phyloP scores from a whole-genome alignment of 805 yeast genomes.

The Kazachstania psychrophila region DNA sequence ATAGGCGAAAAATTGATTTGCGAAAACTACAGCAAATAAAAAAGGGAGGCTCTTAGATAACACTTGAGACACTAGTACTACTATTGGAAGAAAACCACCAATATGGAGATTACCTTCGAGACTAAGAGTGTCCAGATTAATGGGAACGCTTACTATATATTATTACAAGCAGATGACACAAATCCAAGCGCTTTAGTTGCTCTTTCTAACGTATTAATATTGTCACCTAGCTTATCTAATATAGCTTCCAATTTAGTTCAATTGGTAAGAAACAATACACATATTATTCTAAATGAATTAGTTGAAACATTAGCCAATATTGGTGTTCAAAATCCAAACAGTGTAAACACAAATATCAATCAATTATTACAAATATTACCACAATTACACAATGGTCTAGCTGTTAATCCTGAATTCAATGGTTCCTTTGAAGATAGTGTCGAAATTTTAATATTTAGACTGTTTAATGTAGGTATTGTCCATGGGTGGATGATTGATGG shows the following conservation, averaged over 20 bases:
- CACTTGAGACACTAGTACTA: too few relatives aligned
- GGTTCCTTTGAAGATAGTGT: conserved; percentile 48
- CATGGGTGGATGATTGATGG: conserved; percentile 81
- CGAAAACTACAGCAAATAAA: too few relatives aligned
- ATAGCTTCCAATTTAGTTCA: conserved; percentile 17
- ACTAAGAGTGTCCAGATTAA: conserved; percentile 29
- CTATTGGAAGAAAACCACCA: background rate
- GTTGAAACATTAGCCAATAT: conserved; percentile 44
- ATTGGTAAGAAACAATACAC: conserved; percentile 25
- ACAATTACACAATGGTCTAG: conserved; percentile 56
- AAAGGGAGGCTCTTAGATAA: background rate
- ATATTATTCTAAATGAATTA: conserved; percentile 34
- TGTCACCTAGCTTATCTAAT: conserved; percentile 32
- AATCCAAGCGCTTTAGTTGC: conserved; percentile 90
- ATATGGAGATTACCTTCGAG: conserved; percentile 16
- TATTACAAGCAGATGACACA: conserved; percentile 48
- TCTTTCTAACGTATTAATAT: conserved; percentile 55
- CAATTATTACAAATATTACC: conserved; percentile 51
- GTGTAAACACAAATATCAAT: conserved; percentile 29
- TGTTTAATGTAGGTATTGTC: conserved; percentile 50
- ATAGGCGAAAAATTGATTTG: too few relatives aligned
- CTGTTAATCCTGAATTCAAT: conserved; percentile 61
- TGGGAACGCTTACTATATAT: conserved; percentile 36
- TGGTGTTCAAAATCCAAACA: conserved; percentile 27
- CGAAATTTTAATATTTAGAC: conserved; percentile 47